A percentile compares a stretch with the other conserved stretches of the same genome.
Evolutionary conservation across 768 basidiomycete genomes (phyloP).

Genomic region (Boletus rufocinnamomeus): DNA sequence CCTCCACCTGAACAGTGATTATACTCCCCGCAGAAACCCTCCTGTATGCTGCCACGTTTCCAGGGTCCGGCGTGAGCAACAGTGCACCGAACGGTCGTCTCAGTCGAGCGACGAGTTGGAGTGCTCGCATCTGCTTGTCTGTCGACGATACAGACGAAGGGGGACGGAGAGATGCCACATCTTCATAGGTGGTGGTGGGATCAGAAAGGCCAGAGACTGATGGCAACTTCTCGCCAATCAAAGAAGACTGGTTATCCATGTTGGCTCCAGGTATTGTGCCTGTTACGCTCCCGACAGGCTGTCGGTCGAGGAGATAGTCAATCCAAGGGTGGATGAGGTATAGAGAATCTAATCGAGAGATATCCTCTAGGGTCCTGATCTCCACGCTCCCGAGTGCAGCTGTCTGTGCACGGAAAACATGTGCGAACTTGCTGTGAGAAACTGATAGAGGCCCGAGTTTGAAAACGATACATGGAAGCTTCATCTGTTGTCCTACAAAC

Average conservation of each 20-base stretch:
- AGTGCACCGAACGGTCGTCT: not conserved
- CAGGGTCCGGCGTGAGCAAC: no score
- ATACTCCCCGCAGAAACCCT: not conserved
- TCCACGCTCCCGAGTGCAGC: not conserved
- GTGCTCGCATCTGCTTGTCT: not conserved
- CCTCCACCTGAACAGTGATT: not conserved
- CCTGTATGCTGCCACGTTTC: not conserved
- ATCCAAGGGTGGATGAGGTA: not conserved
- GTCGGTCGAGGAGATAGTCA: not conserved
- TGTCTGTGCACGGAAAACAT: no score
- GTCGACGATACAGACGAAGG: no score
- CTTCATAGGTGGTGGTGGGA: no score
- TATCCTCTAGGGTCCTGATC: not conserved
- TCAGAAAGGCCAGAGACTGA: not conserved
- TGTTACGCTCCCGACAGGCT: not conserved
- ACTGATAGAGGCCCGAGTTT: not conserved
- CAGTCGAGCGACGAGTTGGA: not conserved
- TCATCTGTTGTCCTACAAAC: constrained; percentile 2
- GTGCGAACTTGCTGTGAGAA: not conserved
- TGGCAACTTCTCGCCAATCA: no score
- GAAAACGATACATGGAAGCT: no score
- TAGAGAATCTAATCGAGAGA: no score
- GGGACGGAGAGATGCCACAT: no score
- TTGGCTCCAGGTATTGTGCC: not conserved
- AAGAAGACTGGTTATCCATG: not conserved